Percentiles rank a stretch among this genome's conserved stretches.
Evolutionary conservation across 78 protist genomes (phyloP).

Genomic region (Chrysochromulina parva): DNA sequence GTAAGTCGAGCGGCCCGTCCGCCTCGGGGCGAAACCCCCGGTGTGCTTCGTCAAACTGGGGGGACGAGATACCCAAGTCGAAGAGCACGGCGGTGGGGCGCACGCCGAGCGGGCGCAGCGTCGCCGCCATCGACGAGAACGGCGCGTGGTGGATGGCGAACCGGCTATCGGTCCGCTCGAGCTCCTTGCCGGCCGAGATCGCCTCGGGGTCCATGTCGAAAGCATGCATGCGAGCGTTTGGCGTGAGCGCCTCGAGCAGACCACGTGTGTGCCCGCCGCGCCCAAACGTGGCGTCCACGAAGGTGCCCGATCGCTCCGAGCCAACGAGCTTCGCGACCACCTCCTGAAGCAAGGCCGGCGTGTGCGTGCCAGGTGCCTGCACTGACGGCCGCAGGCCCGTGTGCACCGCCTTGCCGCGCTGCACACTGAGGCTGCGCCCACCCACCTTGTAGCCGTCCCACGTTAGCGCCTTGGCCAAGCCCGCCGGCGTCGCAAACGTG

Average conservation of each 20-base stretch:
- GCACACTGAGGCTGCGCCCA: neutral
- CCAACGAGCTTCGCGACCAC: neutral
- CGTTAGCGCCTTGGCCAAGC: neutral
- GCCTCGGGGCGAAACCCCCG: slow-evolving; percentile 17
- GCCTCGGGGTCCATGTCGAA: slow-evolving; percentile 17
- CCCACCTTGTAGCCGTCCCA: neutral
- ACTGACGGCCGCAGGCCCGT: neutral
- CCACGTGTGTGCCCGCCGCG: slow-evolving; percentile 29
- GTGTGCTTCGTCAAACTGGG: slow-evolving; percentile 23
- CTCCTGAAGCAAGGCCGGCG: neutral
- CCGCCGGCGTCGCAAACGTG: neutral
- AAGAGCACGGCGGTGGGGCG: neutral
- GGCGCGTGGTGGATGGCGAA: neutral
- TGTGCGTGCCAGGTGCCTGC: slow-evolving; percentile 31
- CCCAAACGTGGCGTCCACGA: slow-evolving; percentile 20
- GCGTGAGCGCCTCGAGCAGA: neutral
- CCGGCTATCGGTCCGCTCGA: neutral
- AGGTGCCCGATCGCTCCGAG: neutral
- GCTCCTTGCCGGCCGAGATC: neutral
- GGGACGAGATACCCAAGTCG: neutral
- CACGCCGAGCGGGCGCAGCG: neutral
- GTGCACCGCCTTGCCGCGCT: neutral
- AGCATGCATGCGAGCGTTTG: neutral
- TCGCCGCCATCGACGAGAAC: neutral
- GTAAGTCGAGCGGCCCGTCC: slow-evolving; percentile 32